phyloP scores from a whole-genome alignment of 768 basidiomycete species.

The Saitozyma podzolica region DNA sequence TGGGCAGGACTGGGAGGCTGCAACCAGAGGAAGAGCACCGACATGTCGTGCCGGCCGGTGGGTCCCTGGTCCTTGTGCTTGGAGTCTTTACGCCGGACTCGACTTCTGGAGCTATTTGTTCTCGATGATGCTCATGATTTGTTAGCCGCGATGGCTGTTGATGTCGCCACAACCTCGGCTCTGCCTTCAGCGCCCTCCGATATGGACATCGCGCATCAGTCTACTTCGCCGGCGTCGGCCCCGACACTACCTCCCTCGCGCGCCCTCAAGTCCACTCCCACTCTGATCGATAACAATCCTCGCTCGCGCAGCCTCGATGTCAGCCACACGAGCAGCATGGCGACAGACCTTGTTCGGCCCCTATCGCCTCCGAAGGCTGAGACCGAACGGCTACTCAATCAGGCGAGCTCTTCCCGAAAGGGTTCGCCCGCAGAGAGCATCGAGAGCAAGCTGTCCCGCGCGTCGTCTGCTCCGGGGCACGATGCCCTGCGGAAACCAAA shows the following conservation, averaged over 20 bases:
- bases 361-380: constrained; percentile 34
- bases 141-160: no score
- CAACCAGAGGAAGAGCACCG: constrained; percentile 23
- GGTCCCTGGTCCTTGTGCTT: no score
- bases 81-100: no score
- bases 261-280: constrained; percentile 35
- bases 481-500: no score
- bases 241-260: constrained; percentile 10
- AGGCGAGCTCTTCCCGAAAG: constrained; percentile 2
- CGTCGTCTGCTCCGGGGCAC: constrained; percentile 10
- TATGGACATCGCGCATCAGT: no score
- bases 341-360: constrained; percentile 3
- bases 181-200: no score
- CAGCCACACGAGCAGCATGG: background rate
- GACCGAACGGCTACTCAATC: constrained; percentile 31
- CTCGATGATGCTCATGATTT: no score
- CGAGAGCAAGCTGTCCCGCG: constrained; percentile 8
- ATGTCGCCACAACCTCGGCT: no score
- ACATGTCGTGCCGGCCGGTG: background rate
- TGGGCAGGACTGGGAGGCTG: constrained; percentile 59
- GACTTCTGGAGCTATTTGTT: no score
- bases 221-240: no score
- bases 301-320: background rate
- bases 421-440: constrained; percentile 1
- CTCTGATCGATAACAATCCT: constrained; percentile 30